These are phyloP conservation scores for Yamadazyma laniorum DNA, from an alignment of 805 yeast species.

Conservation along the genomic window DNA sequence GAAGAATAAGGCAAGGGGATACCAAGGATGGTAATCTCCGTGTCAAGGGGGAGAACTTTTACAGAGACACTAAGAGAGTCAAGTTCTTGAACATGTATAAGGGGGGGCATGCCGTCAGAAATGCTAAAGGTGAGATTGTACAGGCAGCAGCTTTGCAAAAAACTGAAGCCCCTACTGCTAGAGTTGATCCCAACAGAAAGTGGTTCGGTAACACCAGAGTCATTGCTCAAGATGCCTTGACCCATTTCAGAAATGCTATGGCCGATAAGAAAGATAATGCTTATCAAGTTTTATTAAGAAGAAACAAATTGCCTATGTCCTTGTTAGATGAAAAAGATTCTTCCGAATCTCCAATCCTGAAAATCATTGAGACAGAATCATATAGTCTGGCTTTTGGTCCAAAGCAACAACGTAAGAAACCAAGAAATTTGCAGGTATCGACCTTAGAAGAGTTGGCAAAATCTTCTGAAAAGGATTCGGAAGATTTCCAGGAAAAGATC, in stretches of 20 bases:
- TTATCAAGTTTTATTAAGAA: slow-evolving; percentile 80
- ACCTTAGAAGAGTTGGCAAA: slow-evolving; percentile 75
- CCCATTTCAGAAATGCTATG: slow-evolving; percentile 91
- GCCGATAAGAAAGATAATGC: slow-evolving; percentile 79
- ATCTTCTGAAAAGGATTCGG: slow-evolving; percentile 54
- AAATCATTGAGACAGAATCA: slow-evolving; percentile 85
- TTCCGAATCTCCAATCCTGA: slow-evolving; percentile 73
- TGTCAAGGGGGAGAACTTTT: slow-evolving; percentile 95
- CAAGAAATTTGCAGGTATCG: slow-evolving; percentile 70
- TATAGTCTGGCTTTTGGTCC: slow-evolving; percentile 87
- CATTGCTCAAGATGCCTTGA: slow-evolving; percentile 92
- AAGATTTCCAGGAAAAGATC: slow-evolving; percentile 66
- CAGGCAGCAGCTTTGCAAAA: slow-evolving; percentile 87
- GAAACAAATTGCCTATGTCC: slow-evolving; percentile 96
- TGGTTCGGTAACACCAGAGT: slow-evolving; percentile 99
- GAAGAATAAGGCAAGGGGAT: slow-evolving; percentile 81
- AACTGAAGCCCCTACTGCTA: slow-evolving; percentile 82
- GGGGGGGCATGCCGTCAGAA: slow-evolving; percentile 82
- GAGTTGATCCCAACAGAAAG: slow-evolving; percentile 93
- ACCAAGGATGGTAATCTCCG: slow-evolving; percentile 86
- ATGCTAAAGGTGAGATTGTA: slow-evolving; percentile 82
- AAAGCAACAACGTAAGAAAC: slow-evolving; percentile 89
- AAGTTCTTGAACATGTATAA: slow-evolving; percentile 90
- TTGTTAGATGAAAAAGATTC: slow-evolving; percentile 81
- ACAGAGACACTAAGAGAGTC: slow-evolving; percentile 90